Evolutionary conservation across 2,329 filamentous ascomycete genomes (phyloP).

Genomic region (Cladosporium sp.): DNA sequence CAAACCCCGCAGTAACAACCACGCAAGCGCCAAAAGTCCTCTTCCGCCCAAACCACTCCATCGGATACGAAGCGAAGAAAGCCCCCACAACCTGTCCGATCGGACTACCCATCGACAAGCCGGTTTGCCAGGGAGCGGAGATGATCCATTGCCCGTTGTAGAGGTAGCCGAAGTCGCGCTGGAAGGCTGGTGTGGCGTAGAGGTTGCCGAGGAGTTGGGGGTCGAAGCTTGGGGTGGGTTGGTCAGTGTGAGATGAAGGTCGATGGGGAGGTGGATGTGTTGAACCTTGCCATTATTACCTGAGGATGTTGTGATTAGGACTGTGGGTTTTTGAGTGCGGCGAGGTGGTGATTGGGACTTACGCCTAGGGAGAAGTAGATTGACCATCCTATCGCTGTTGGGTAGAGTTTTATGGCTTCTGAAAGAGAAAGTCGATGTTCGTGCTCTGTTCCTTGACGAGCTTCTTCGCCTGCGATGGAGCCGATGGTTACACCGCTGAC

Average conservation of each 20-base stretch:
- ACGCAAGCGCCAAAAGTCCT: constrained; percentile 29
- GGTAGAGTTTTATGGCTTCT: constrained; percentile 40
- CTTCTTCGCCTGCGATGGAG: constrained; percentile 25
- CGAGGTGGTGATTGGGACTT: constrained; percentile 25
- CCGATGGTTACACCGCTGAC: constrained; percentile 16
- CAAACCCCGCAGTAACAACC: constrained; percentile 43
- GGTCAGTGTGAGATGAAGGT: not conserved
- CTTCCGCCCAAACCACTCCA: constrained; percentile 31
- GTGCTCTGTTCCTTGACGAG: constrained; percentile 21
- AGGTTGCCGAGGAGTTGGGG: constrained; percentile 60
- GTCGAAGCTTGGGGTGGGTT: constrained; percentile 48
- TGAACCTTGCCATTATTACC: constrained; percentile 46
- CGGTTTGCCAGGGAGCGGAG: constrained; percentile 36
- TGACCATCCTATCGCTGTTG: constrained; percentile 50
- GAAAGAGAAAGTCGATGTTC: constrained; percentile 26
- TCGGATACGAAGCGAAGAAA: constrained; percentile 34
- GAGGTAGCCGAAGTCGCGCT: constrained; percentile 51
- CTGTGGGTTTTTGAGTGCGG: too few relatives aligned
- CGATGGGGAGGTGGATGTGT: not conserved
- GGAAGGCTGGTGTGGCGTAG: constrained; percentile 56
- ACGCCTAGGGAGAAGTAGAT: constrained; percentile 56
- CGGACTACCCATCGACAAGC: constrained; percentile 48
- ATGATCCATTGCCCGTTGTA: constrained; percentile 39
- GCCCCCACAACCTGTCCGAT: constrained; percentile 55
- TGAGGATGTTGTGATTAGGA: too few relatives aligned